Evolutionary conservation across 208 protist species (phyloP), one percentile per base, ranked within the genome.

Genomic region (Porcisia hertigi): DNA sequence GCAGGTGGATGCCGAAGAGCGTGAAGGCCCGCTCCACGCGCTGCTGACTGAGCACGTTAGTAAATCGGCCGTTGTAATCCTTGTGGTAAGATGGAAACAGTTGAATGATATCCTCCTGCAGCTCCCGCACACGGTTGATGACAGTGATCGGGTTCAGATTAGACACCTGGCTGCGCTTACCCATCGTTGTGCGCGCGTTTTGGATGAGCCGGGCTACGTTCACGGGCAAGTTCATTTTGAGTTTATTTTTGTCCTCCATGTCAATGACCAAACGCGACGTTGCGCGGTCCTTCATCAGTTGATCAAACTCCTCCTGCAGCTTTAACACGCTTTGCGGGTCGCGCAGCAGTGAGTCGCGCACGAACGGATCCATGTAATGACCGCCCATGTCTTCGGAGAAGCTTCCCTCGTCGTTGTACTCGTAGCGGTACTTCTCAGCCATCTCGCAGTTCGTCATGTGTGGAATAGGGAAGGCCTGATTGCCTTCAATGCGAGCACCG

Each of bases 191-290:
- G 64, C 98, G 97, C 47, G 98, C 98, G 81, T 98, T 99, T 79
- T 92, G 90, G 70, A 99, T 98, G 25, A 99, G 82, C 20, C 99
- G 95, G 34, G 66, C 76, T 2, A 99, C 72, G 74, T 99, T 99
- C 41, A 99, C 98, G 23, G 85, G 91, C 11, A 94, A 72, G 79
- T 89, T 95, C 39, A 93, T 85, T 84, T 94, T 90, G 63, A 94
- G 69, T 66, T 88, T 91, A 49, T 78, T 84, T 55, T 77, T 75
- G 39, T 92, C 87, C 58, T 92, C 87, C 75, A 94, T 70, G 60
- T 92, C 88, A 30, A 95, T 65, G 58, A 96, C 76, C 30, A 87
- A 83, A 45, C 94, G 88, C 25, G 96, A 69, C 58, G 83, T 71
- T 7, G 91, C 71, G 45, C 98, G 82, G 72, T 99, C 98, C 6